Evolutionary conservation across 2,329 filamentous ascomycete genomes (phyloP).

Genomic region (Stemphylium lycopersici): DNA sequence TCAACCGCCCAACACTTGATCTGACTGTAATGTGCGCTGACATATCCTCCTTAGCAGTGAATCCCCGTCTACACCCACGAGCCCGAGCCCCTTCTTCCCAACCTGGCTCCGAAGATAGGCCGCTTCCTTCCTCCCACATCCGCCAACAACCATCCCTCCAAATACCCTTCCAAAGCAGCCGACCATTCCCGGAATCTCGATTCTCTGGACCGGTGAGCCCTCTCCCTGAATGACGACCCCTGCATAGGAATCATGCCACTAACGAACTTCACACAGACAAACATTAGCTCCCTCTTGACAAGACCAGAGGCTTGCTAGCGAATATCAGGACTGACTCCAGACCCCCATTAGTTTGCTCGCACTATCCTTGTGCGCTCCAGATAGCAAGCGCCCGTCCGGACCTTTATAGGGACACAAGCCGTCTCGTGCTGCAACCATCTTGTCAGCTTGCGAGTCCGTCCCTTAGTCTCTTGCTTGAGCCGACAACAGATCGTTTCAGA

Average conservation of each 20-base stretch:
- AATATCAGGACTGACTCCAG: conserved; percentile 36
- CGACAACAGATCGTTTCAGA: conserved; percentile 48
- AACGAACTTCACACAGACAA: conserved; percentile 41
- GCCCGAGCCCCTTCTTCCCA: conserved; percentile 22
- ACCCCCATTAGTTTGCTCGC: conserved; percentile 41
- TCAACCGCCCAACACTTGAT: conserved; percentile 33
- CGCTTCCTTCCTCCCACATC: conserved; percentile 26
- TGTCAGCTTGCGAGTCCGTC: conserved; percentile 41
- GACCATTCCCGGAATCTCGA: conserved; percentile 12
- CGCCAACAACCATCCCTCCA: conserved; percentile 28
- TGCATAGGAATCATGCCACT: conserved; percentile 30
- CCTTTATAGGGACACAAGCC: conserved; percentile 47
- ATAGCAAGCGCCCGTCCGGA: conserved; percentile 41
- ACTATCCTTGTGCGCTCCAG: conserved; percentile 40
- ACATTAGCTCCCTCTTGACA: conserved; percentile 33
- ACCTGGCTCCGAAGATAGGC: conserved; percentile 29
- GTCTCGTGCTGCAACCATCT: conserved; percentile 48
- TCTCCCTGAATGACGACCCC: conserved; percentile 20
- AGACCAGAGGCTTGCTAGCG: conserved; percentile 39
- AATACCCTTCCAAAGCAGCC: conserved; percentile 3
- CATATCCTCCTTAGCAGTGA: conserved; percentile 28
- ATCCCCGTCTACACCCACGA: conserved; percentile 37
- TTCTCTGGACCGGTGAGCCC: conserved; percentile 36
- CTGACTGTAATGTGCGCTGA: conserved; percentile 35
- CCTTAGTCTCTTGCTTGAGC: conserved; percentile 44